Evolutionary conservation across 2,329 filamentous ascomycete species (phyloP).

Genomic region (Curvularia spicifera): DNA sequence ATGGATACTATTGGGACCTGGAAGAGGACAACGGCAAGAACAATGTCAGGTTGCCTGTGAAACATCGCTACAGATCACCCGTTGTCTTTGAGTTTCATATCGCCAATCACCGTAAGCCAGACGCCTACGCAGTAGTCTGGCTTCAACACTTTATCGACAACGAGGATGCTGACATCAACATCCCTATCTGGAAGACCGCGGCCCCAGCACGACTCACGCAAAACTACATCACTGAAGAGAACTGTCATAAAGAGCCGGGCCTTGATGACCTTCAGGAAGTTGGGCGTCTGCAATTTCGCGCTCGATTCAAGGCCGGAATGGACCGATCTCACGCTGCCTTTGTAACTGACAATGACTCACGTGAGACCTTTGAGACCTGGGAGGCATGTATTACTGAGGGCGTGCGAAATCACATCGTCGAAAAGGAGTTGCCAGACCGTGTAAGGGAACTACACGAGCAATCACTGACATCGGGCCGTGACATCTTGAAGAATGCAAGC

Average conservation of each 20-base stretch:
- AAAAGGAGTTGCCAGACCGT: constrained; percentile 73
- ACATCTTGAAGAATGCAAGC: constrained; percentile 75
- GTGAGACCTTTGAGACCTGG: constrained; percentile 95
- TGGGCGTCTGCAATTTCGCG: constrained; percentile 80
- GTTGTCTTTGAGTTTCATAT: constrained; percentile 86
- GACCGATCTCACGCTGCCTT: constrained; percentile 85
- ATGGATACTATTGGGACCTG: constrained; percentile 67
- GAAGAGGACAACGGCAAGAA: constrained; percentile 57
- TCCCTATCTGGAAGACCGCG: constrained; percentile 89
- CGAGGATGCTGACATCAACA: constrained; percentile 75
- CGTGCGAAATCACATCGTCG: constrained; percentile 73
- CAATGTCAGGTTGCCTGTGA: constrained; percentile 79
- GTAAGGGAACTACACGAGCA: constrained; percentile 80
- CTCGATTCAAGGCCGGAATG: constrained; percentile 86
- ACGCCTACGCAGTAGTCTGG: constrained; percentile 84
- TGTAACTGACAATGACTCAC: constrained; percentile 82
- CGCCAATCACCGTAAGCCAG: constrained; percentile 70
- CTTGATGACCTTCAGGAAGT: constrained; percentile 78
- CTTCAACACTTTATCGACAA: constrained; percentile 83
- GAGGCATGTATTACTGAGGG: constrained; percentile 90
- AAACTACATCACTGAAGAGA: constrained; percentile 87
- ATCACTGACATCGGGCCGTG: constrained; percentile 78
- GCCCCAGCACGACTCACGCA: constrained; percentile 79
- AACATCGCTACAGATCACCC: constrained; percentile 87
- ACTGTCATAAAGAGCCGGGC: constrained; percentile 71